Percentiles rank a stretch among this genome's conserved stretches.
Evolutionary conservation across 1,139 yeast genomes (phyloP).

Genomic region (Hyphopichia wangnamkhiaoensis): DNA sequence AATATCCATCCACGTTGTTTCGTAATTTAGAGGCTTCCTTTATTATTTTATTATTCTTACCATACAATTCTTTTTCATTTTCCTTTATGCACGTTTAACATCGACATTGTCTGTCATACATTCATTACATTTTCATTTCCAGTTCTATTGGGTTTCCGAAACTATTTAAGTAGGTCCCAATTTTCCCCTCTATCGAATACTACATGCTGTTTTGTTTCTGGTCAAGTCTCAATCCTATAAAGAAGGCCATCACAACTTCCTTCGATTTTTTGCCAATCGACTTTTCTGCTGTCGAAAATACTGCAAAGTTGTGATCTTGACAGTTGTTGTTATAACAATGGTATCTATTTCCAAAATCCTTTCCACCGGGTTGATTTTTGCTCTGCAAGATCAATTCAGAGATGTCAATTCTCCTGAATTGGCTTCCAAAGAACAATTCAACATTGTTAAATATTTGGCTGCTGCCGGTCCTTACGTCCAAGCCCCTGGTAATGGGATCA

Average conservation of each 20-base stretch:
- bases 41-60: no score
- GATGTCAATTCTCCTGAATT: slow-evolving; percentile 29
- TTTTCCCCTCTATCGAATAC: no score
- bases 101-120: no score
- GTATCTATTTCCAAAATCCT: slow-evolving; percentile 30
- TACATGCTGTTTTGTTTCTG: neutral
- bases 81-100: no score
- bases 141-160: no score
- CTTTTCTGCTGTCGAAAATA: neutral
- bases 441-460: slow-evolving; percentile 31
- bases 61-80: no score
- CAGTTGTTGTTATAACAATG: slow-evolving; percentile 14
- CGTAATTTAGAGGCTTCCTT: no score
- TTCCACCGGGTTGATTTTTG: slow-evolving; percentile 29
- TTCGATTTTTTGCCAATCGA: neutral
- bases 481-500: slow-evolving; percentile 34
- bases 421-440: slow-evolving; percentile 31
- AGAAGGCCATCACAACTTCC: neutral
- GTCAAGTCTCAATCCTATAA: neutral
- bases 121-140: no score
- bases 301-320: neutral
- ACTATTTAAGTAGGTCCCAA: no score
- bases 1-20: no score
- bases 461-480: slow-evolving; percentile 43
- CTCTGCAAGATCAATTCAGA: slow-evolving; percentile 23